Percentiles rank a stretch among this genome's conserved stretches.
phyloP scores from a whole-genome alignment of 352 stramenopile species.

The Plasmopara viticola region DNA sequence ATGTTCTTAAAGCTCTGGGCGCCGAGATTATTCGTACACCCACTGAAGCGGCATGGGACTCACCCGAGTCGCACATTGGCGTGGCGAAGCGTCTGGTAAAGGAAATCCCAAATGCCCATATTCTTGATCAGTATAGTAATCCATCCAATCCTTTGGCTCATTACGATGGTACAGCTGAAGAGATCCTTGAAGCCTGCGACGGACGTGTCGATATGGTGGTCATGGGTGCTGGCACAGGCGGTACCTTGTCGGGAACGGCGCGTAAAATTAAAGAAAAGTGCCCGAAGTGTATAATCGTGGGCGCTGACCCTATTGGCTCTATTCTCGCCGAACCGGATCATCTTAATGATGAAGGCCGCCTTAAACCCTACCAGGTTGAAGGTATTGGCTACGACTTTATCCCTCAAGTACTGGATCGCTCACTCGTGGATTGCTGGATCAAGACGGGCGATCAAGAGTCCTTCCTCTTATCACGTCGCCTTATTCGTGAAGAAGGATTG shows the following conservation, averaged over 20 bases:
- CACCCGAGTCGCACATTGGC: conserved; percentile 91
- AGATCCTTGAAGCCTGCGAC: conserved; percentile 91
- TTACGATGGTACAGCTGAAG: conserved; percentile 93
- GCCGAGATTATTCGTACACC: conserved; percentile 95
- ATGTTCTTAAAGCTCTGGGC: conserved; percentile 93
- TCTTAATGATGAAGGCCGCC: conserved; percentile 90
- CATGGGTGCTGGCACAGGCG: conserved; percentile 91
- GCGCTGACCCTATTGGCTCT: conserved; percentile 87
- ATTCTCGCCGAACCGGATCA: conserved; percentile 90
- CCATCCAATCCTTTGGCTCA: conserved; percentile 94
- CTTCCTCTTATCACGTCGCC: conserved; percentile 88
- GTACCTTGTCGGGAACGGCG: conserved; percentile 91
- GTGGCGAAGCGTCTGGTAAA: conserved; percentile 90
- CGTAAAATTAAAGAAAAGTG: conserved; percentile 93
- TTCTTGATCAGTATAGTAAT: conserved; percentile 97
- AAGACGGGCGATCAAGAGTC: conserved; percentile 93
- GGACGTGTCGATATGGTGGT: conserved; percentile 94
- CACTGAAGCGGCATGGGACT: conserved; percentile 94
- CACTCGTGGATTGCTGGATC: conserved; percentile 91
- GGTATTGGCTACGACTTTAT: conserved; percentile 98
- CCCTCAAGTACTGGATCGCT: conserved; percentile 90
- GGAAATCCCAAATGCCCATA: conserved; percentile 93
- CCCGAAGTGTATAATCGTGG: conserved; percentile 79
- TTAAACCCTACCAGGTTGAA: conserved; percentile 92
- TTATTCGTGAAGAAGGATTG: conserved; percentile 94